Percentiles rank a stretch among this genome's conserved stretches.
phyloP scores from a whole-genome alignment of 106 monocot species.

The Cymbidium sinense region DNA sequence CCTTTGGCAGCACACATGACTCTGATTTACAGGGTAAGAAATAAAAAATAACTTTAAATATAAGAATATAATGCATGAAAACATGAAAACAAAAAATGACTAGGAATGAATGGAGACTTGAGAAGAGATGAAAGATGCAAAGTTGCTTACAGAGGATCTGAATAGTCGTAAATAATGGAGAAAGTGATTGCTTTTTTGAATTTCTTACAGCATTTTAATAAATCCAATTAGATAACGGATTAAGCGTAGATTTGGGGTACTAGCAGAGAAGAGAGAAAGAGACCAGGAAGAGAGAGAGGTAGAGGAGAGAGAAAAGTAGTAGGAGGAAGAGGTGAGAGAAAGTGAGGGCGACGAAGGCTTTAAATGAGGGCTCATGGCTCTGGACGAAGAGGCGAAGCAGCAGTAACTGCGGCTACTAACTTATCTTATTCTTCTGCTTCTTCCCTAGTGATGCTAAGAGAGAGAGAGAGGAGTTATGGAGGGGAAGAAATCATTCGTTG shows the following conservation, averaged over 20 bases:
- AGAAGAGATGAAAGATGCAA: background rate
- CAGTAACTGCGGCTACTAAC: background rate
- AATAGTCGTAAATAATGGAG: background rate
- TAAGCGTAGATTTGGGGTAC: background rate
- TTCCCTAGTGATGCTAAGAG: no score
- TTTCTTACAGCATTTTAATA: background rate
- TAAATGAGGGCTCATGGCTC: constrained; percentile 5
- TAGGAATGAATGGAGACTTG: background rate
- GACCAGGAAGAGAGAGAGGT: no score
- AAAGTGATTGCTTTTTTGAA: background rate
- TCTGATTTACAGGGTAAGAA: background rate
- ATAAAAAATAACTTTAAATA: background rate
- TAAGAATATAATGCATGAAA: background rate
- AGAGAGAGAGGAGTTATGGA: background rate
- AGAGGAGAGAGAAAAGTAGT: background rate
- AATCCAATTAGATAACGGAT: constrained; percentile 3
- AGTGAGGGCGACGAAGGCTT: background rate
- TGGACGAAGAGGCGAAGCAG: background rate
- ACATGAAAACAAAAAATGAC: background rate
- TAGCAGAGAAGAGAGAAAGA: background rate
- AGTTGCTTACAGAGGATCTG: background rate
- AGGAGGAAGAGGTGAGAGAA: constrained; percentile 3
- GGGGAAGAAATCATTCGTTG: constrained; percentile 8
- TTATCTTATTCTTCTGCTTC: background rate
- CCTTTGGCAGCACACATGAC: background rate